A percentile compares a stretch with the other conserved stretches of the same genome.
phyloP scores from a whole-genome alignment of 371 early-diverging fungal genomes.

The Actinomortierella ambigua region DNA sequence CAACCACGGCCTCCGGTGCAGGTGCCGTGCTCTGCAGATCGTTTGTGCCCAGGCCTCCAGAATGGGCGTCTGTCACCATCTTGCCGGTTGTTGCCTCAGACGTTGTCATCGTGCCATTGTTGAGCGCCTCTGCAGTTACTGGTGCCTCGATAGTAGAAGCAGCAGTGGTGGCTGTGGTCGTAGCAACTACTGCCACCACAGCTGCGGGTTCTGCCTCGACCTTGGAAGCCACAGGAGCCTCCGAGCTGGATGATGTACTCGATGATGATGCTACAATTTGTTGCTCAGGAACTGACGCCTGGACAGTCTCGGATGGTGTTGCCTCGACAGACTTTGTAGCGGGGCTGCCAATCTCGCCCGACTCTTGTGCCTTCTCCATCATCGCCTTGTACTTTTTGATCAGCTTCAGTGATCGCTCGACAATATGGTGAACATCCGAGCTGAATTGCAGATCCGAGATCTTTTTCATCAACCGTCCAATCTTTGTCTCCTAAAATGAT shows the following conservation, averaged over 20 bases:
- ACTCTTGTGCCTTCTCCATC: conserved; percentile 42
- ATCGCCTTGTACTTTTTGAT: conserved; percentile 40
- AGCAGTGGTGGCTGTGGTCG: neutral
- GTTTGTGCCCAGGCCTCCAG: too few relatives aligned
- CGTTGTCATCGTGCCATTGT: too few relatives aligned
- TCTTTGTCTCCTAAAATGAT: conserved; percentile 33
- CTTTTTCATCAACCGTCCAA: conserved; percentile 46
- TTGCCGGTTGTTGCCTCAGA: too few relatives aligned
- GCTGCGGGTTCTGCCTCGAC: neutral
- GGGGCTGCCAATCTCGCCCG: conserved; percentile 17
- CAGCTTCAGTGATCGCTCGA: conserved; percentile 28
- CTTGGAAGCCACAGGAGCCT: neutral
- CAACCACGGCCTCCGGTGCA: conserved; percentile 38
- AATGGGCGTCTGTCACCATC: too few relatives aligned
- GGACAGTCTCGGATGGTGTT: neutral
- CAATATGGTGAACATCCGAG: conserved; percentile 26
- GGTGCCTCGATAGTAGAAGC: too few relatives aligned
- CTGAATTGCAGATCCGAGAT: conserved; percentile 37
- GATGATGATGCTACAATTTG: too few relatives aligned
- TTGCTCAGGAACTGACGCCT: too few relatives aligned
- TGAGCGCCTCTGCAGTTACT: too few relatives aligned
- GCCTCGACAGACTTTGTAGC: neutral
- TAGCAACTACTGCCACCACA: neutral
- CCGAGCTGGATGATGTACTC: too few relatives aligned
- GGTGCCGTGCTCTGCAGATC: conserved; percentile 21